Evolutionary conservation across 106 monocot species (phyloP), one percentile per base, ranked within the genome.

Genomic region (Dendrobium chrysotoxum): DNA sequence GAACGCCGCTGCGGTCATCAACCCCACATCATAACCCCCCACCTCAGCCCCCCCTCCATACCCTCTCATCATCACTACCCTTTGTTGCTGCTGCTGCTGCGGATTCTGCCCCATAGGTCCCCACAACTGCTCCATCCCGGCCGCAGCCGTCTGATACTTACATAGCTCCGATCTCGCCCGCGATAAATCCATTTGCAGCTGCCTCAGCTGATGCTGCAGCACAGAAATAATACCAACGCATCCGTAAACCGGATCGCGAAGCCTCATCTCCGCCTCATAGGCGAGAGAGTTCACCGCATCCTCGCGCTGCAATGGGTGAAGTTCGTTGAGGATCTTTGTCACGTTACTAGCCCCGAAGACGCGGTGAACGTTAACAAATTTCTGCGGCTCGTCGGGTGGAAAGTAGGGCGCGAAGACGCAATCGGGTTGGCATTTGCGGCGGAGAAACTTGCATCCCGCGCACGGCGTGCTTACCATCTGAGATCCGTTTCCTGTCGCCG

Each of bases 361-460:
- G 46, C 87, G 87, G 89, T 95, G 95, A 7, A 95, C 95, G 88
- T 91, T 85, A 7, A 89, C 85, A 80, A 95, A 95, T 83, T 95
- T 95, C 74, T 90, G 88, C 44, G 95, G 95, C 77, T 95, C 84
- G 86, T 95, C 95, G 30, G 95, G 95, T 41, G 95, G 95, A 81
- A 95, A 95, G 86, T 95, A 95, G 38, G 95, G 95, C 15, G 95
- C 95, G 83, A 95, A 95, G 45, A 95, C 87, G 88, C 95, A 95
- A 80, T 95, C 95, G 41, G 92, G 95, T 82, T 92, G 95, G 88
- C 95, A 95, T 83, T 95, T 95, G 1, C 95, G 90, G 8, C 95
- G 92, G 15, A 95, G 95, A 80, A 95, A 95, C 80, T 95, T 95
- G 89, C 95, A 95, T 23, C 92, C 95, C 1, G 95, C 95, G 83